These are phyloP conservation scores for Raphidocelis subcapitata DNA, from an alignment of 139 green algal genomes.

Conservation along the genomic window DNA sequence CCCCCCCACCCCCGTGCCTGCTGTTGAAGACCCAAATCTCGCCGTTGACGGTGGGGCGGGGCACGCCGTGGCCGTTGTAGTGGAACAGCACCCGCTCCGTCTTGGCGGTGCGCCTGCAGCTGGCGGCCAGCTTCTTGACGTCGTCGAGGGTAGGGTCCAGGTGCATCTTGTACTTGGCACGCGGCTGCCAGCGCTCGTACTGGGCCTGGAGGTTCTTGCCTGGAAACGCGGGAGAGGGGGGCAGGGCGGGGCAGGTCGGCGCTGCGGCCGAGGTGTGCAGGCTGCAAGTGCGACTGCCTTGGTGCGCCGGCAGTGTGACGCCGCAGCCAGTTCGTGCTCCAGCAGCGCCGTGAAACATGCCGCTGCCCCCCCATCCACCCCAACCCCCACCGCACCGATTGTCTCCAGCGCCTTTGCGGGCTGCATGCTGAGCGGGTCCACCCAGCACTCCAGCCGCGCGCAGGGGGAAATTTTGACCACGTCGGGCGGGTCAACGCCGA, in stretches of 20 bases:
- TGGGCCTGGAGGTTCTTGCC: slow-evolving; percentile 97
- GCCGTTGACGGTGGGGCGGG: slow-evolving; percentile 94
- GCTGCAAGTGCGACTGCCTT: no score
- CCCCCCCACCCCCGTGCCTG: slow-evolving; percentile 26
- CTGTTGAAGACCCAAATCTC: slow-evolving; percentile 98
- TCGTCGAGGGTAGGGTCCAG: slow-evolving; percentile 98
- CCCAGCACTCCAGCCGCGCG: slow-evolving; percentile 92
- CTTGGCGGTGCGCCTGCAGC: slow-evolving; percentile 83
- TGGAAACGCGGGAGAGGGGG: slow-evolving; percentile 24
- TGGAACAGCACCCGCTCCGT: slow-evolving; percentile 97
- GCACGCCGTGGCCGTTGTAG: slow-evolving; percentile 99
- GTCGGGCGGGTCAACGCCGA: slow-evolving; percentile 98
- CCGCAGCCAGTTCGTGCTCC: no score
- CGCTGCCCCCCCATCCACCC: no score
- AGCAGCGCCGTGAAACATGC: no score
- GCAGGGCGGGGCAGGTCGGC: background rate
- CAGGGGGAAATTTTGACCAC: slow-evolving; percentile 97
- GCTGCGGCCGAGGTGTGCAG: no score
- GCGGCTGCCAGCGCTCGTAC: slow-evolving; percentile 98
- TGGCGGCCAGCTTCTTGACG: slow-evolving; percentile 93
- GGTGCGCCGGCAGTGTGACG: no score
- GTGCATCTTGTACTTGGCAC: slow-evolving; percentile 95
- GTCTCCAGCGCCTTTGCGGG: slow-evolving; percentile 92
- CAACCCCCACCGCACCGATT: slow-evolving; percentile 81
- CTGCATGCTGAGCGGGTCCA: slow-evolving; percentile 93